A percentile compares a stretch with the other conserved stretches of the same genome.
phyloP scores from a whole-genome alignment of 2,329 filamentous ascomycete genomes.

The Endocalyx cinctus region DNA sequence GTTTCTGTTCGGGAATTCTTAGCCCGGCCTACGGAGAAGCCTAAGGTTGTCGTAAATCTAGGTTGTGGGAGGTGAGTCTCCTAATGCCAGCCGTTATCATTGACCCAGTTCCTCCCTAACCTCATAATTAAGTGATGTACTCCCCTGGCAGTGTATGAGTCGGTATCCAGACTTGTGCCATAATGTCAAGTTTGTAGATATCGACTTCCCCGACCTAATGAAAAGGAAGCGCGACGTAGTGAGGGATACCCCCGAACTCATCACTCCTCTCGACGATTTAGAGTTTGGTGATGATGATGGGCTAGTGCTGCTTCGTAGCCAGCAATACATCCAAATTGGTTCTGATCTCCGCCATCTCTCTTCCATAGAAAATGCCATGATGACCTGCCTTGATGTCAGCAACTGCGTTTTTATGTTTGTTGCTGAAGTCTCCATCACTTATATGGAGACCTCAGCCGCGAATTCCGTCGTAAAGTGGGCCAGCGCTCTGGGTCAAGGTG shows the following conservation, averaged over 20 bases:
- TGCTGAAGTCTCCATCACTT: slow-evolving; percentile 87
- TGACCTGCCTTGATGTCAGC: slow-evolving; percentile 51
- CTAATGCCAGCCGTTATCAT: too few species aligned
- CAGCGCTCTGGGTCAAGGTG: slow-evolving; percentile 64
- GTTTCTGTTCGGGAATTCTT: slow-evolving; percentile 70
- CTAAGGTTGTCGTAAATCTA: slow-evolving; percentile 76
- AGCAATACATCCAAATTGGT: slow-evolving; percentile 72
- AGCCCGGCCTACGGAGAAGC: slow-evolving; percentile 42
- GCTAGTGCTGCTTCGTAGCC: slow-evolving; percentile 56
- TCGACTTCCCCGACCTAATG: slow-evolving; percentile 82
- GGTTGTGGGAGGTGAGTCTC: slow-evolving; percentile 80
- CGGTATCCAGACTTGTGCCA: slow-evolving; percentile 57
- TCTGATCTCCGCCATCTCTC: slow-evolving; percentile 72
- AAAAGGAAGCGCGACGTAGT: slow-evolving; percentile 67
- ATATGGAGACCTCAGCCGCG: slow-evolving; percentile 72
- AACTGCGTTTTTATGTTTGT: slow-evolving; percentile 69
- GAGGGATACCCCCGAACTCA: slow-evolving; percentile 56
- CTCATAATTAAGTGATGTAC: slow-evolving; percentile 60
- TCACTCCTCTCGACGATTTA: slow-evolving; percentile 43
- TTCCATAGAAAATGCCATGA: slow-evolving; percentile 55
- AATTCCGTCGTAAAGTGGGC: slow-evolving; percentile 77
- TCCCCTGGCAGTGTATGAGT: slow-evolving; percentile 77
- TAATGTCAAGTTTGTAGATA: slow-evolving; percentile 68
- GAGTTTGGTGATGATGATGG: slow-evolving; percentile 26
- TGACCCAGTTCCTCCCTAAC: too few species aligned